phyloP scores from a whole-genome alignment of 108 stramenopile genomes.

The Conticribra guillardii region DNA sequence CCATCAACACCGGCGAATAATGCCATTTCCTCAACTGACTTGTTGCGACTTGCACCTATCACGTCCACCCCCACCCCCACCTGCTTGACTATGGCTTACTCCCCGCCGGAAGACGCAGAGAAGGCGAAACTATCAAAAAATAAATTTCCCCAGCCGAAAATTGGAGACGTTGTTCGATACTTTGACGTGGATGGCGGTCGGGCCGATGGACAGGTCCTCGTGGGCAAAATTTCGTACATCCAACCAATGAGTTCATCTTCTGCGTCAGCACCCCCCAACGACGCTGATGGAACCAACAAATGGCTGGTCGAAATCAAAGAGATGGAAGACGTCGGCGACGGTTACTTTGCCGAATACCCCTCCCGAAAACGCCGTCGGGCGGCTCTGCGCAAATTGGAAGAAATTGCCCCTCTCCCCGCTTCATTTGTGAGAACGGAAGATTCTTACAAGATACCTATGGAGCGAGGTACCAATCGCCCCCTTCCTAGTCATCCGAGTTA shows the following conservation, averaged over 20 bases:
- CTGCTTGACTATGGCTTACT: conserved; percentile 39
- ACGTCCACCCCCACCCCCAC: too few species aligned
- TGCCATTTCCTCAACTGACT: too few species aligned
- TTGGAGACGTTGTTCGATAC: conserved; percentile 82
- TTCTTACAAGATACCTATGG: conserved; percentile 77
- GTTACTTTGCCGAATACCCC: conserved; percentile 84
- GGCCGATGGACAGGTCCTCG: conserved; percentile 68
- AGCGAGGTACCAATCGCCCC: conserved; percentile 29
- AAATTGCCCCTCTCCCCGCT: conserved; percentile 69
- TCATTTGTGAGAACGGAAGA: conserved; percentile 75
- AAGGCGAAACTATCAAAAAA: conserved; percentile 10
- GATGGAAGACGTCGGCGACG: conserved; percentile 82
- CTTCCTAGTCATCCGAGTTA: conserved; percentile 43
- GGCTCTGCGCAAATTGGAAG: conserved; percentile 55
- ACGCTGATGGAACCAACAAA: conserved; percentile 27
- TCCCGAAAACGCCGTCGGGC: conserved; percentile 47
- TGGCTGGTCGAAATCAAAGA: conserved; percentile 77
- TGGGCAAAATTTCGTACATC: conserved; percentile 77
- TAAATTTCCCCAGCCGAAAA: conserved; percentile 53
- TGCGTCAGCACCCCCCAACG: conserved; percentile 9
- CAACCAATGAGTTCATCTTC: conserved; percentile 24
- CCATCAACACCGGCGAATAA: too few species aligned
- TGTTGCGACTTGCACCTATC: too few species aligned
- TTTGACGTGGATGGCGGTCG: conserved; percentile 84
- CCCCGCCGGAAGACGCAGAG: conserved; percentile 28